phyloP scores from a whole-genome alignment of 768 basidiomycete species.

The Phlegmacium glaucopus region DNA sequence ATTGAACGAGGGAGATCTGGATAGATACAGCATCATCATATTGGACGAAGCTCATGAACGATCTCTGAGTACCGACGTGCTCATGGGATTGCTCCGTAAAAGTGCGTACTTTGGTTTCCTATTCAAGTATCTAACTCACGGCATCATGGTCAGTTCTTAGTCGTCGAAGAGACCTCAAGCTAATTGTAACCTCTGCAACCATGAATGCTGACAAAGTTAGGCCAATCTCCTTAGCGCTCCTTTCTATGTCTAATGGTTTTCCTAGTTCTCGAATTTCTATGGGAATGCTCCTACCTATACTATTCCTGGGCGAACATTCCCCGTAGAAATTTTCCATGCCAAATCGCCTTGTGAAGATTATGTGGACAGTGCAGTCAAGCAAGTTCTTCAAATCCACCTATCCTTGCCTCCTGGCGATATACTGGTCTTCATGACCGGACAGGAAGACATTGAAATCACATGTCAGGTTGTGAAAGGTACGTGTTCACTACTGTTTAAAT shows the following conservation, averaged over 20 bases:
- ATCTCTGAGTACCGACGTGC: constrained; percentile 93
- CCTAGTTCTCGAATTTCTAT: constrained; percentile 92
- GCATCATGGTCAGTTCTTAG: constrained; percentile 60
- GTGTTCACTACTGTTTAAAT: constrained; percentile 8
- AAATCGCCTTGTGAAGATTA: constrained; percentile 99
- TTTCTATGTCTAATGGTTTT: not conserved
- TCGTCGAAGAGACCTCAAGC: constrained; percentile 86
- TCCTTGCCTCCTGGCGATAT: constrained; percentile 93
- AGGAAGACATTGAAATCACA: constrained; percentile 97
- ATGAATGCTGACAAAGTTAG: constrained; percentile 98
- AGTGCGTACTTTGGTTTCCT: constrained; percentile 47
- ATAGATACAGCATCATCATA: constrained; percentile 95
- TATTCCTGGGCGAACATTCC: constrained; percentile 90
- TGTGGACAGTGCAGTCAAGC: constrained; percentile 97
- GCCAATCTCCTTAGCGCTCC: not conserved
- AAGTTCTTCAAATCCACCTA: constrained; percentile 94
- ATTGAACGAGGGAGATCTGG: constrained; percentile 96
- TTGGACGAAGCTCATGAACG: constrained; percentile 99
- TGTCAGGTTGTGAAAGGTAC: constrained; percentile 90
- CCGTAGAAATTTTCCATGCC: constrained; percentile 93
- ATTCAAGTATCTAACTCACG: not conserved
- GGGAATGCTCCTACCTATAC: constrained; percentile 94
- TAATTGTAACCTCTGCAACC: constrained; percentile 97
- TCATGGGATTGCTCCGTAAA: constrained; percentile 95
- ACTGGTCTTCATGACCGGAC: constrained; percentile 98